phyloP scores from a whole-genome alignment of 2,329 filamentous ascomycete species.

The Tympanopsis confertula region DNA sequence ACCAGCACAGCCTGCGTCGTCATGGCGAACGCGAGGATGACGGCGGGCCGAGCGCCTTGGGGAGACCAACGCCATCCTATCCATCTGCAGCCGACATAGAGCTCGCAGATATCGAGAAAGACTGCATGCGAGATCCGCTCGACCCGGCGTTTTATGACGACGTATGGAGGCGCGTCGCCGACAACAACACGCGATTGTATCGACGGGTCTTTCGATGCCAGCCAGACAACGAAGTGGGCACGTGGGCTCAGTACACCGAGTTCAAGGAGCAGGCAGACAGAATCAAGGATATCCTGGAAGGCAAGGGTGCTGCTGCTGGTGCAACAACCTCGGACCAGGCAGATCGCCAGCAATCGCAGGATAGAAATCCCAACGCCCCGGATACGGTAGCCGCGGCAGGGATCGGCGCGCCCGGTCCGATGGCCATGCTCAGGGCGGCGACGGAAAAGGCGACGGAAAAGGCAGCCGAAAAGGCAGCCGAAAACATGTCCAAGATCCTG shows the following conservation, averaged over 20 bases:
- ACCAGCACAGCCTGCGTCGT: constrained; percentile 56
- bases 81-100: constrained; percentile 56
- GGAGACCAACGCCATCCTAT: constrained; percentile 34
- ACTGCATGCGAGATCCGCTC: constrained; percentile 90
- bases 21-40: constrained; percentile 65
- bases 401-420: constrained; percentile 28
- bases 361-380: constrained; percentile 7
- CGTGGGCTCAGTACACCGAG: constrained; percentile 86
- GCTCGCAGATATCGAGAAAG: constrained; percentile 64
- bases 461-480: constrained; percentile 14
- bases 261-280: constrained; percentile 66
- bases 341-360: constrained; percentile 6
- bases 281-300: constrained; percentile 59
- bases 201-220: constrained; percentile 90
- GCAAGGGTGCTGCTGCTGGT: constrained; percentile 37
- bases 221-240: constrained; percentile 87
- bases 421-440: constrained; percentile 20
- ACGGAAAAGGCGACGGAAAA: constrained; percentile 21
- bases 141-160: constrained; percentile 74
- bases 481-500: constrained; percentile 17
- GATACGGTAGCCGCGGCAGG: constrained; percentile 23
- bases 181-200: constrained; percentile 92
- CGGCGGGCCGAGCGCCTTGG: constrained; percentile 43
- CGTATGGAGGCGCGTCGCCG: constrained; percentile 75
- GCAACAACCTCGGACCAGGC: constrained; percentile 17